A percentile compares a stretch with the other conserved stretches of the same genome.
These are phyloP conservation scores for Naganishia vishniacii DNA, from an alignment of 768 basidiomycete species.

Conservation along the genomic window DNA sequence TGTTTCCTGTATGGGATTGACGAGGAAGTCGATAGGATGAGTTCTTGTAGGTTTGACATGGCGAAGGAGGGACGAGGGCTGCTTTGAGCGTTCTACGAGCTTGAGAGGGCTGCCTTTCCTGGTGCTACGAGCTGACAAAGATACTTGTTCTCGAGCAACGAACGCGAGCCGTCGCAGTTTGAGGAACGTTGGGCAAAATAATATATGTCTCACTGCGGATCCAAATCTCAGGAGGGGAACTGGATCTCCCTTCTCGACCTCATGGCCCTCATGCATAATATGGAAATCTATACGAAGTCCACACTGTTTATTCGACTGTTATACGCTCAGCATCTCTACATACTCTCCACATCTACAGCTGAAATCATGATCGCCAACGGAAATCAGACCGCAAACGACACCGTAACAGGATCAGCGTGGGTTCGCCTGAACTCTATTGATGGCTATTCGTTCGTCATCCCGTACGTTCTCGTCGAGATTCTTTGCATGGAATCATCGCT, in stretches of 20 bases:
- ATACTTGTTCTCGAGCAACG: too few species aligned
- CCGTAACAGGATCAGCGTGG: conserved; percentile 9
- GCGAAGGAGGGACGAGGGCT: neutral
- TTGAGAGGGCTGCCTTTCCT: too few species aligned
- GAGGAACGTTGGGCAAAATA: neutral
- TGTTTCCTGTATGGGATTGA: conserved; percentile 22
- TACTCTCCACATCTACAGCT: neutral
- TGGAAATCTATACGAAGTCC: too few species aligned
- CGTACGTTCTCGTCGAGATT: conserved; percentile 47
- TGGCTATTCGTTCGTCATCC: conserved; percentile 73
- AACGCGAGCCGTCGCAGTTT: neutral
- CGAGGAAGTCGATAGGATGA: conserved; percentile 44
- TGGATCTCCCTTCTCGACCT: too few species aligned
- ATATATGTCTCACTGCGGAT: conserved; percentile 9
- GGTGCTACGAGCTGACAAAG: too few species aligned
- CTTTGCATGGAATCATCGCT: neutral
- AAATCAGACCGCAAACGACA: neutral
- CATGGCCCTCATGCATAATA: too few species aligned
- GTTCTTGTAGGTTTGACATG: conserved; percentile 37
- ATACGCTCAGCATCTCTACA: too few species aligned
- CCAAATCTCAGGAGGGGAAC: neutral
- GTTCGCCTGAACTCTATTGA: conserved; percentile 50
- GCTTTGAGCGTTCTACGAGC: too few species aligned
- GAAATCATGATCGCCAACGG: neutral
- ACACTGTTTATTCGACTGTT: too few species aligned